Evolutionary conservation across 306 rosid genomes (phyloP), one percentile per base, ranked within the genome.

Genomic region (Rubus idaeus): DNA sequence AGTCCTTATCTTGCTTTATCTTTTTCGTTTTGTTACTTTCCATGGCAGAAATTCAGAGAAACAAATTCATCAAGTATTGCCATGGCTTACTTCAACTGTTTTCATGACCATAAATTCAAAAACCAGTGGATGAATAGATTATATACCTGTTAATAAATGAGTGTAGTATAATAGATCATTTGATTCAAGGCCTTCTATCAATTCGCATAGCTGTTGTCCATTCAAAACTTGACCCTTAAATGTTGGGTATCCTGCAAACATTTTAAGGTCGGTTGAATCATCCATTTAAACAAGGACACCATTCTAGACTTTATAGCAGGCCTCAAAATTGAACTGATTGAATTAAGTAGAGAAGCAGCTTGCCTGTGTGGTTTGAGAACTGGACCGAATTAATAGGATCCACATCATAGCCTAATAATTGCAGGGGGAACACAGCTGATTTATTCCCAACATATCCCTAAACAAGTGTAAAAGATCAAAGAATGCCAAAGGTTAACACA

Each of bases 301-400:
- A 81, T 44, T 64, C 83, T 75, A 42, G 73, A 70, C 75, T 77
- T 71, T 74, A 83, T 69, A 84, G 77, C 80, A 77, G 78, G 82
- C 80, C 81, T 70, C 80, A 84, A 75, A 84, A 82, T 87, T 78
- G 87, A 83, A 73, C 77, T 75, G 71, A 71, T 76, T 44, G 85
- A 81, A 67, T 77, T 81, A 86, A 86, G 76, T 79, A 78, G 81
- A 45, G 0, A 77, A 84, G 77, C 85, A 86, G 87, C 93, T 87
- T 90, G 86, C 97, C 97, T 86, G 93, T 92, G 93, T 92, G 96
- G 79, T 92, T 92, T 10, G 97, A 92, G 90, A 92, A 92, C 85
- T 92, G 96, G 79, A 92, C 96, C 40, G 97, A 92, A 82, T 90
- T 84, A 67, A 92, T 92, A 72, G 97, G 93, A 87, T 92, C 97